These are phyloP conservation scores for Pyricularia grisea DNA, from an alignment of 2,329 filamentous ascomycete species.

Conservation along the genomic window DNA sequence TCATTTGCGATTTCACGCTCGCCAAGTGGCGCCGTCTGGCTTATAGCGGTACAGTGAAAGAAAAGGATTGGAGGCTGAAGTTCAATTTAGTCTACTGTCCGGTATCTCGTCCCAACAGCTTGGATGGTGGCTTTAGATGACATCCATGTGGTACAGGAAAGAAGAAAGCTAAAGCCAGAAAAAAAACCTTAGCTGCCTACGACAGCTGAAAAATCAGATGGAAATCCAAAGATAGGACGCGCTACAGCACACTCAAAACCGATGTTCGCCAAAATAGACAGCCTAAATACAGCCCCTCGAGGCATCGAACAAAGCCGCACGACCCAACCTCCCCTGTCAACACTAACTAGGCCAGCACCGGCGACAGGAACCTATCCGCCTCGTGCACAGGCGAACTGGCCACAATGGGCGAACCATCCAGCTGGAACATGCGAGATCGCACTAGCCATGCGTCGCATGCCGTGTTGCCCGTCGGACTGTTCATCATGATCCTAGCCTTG, in stretches of 20 bases:
- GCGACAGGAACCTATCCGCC: not conserved
- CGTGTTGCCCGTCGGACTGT: not conserved
- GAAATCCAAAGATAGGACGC: not conserved
- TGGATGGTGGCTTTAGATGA: not conserved
- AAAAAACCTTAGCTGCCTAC: not conserved
- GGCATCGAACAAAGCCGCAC: not conserved
- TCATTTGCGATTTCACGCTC: not conserved
- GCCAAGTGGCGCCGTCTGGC: not conserved
- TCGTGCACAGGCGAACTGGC: not conserved
- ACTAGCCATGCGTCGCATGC: not conserved
- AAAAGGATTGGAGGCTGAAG: too few species aligned
- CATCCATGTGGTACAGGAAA: not conserved
- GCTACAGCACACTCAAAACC: not conserved
- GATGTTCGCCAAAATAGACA: not conserved
- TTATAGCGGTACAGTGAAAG: not conserved
- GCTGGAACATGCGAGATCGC: conserved; percentile 1
- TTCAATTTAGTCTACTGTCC: too few species aligned
- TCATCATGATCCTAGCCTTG: not conserved
- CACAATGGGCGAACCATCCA: not conserved
- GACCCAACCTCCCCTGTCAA: not conserved
- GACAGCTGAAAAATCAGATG: not conserved
- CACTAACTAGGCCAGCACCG: not conserved
- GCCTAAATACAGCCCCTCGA: not conserved
- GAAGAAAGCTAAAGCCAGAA: not conserved
- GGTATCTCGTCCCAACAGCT: not conserved